Percentiles rank a stretch among this genome's conserved stretches.
Conservation (phyloP, 1,284 basidiomycete species). For the Trichosporon inkin region DNA sequence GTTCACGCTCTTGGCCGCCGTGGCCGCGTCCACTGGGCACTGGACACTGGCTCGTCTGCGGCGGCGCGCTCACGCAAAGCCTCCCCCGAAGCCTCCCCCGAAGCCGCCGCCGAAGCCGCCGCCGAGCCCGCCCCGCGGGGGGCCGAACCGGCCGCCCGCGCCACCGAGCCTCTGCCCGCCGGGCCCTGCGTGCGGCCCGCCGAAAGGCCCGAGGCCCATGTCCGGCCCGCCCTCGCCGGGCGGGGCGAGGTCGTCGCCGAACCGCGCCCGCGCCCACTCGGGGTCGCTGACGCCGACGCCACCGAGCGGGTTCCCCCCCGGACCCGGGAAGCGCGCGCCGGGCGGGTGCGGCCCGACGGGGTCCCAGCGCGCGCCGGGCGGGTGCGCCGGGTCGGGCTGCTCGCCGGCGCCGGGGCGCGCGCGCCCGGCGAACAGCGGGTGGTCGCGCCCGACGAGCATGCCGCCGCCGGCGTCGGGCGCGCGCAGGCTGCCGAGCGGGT, state of each 20-base stretch:
- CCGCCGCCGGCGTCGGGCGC: conserved; percentile 49
- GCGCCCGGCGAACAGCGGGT: conserved; percentile 53
- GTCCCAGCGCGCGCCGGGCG: conserved; percentile 56
- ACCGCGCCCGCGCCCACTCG: conserved; percentile 28
- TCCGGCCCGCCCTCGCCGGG: conserved; percentile 49
- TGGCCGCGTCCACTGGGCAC: too few species aligned
- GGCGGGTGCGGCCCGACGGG: conserved; percentile 51
- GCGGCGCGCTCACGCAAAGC: too few species aligned
- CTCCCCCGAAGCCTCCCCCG: conserved; percentile 18
- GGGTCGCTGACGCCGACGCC: conserved; percentile 40
- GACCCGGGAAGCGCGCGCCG: conserved; percentile 22
- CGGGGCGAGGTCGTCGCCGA: conserved; percentile 47
- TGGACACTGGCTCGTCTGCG: too few species aligned
- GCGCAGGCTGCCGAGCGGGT: conserved; percentile 51
- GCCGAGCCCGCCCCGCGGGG: neutral
- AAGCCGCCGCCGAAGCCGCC: conserved; percentile 10
- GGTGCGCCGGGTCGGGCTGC: conserved; percentile 33
- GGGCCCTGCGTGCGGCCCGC: conserved; percentile 22
- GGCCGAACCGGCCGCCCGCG: conserved; percentile 20
- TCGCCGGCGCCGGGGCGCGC: conserved; percentile 25
- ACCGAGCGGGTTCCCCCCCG: conserved; percentile 41
- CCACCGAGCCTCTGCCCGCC: conserved; percentile 19
- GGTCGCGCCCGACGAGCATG: conserved; percentile 55
- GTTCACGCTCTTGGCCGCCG: too few species aligned
- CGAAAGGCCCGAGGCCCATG: conserved; percentile 27